Percentiles rank a stretch among this genome's conserved stretches.
Conservation (phyloP, 495 filamentous ascomycete species). For the Collariella sp. region DNA sequence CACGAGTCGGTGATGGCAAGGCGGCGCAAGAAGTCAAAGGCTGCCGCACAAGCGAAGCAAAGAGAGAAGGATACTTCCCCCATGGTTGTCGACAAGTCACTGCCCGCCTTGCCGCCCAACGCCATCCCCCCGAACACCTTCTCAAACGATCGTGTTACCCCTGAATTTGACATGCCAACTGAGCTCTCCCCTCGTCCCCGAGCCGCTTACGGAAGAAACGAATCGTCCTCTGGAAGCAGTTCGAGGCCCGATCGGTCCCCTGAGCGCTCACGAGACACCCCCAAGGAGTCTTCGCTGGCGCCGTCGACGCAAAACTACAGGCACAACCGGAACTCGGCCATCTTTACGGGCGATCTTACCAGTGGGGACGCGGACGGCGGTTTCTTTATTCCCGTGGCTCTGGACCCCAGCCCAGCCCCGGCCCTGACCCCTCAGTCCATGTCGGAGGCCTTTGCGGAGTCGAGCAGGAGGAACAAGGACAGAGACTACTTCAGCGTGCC, state of each 20-base stretch:
- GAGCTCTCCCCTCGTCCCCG: constrained; percentile 62
- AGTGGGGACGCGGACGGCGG: constrained; percentile 52
- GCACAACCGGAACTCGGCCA: constrained; percentile 63
- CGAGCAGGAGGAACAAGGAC: constrained; percentile 37
- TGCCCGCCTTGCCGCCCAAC: constrained; percentile 81
- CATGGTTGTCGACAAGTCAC: constrained; percentile 81
- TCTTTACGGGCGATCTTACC: constrained; percentile 54
- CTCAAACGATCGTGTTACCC: constrained; percentile 58
- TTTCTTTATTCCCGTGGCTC: constrained; percentile 82
- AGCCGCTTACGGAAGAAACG: constrained; percentile 38
- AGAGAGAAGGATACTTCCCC: constrained; percentile 51
- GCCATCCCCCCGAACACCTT: constrained; percentile 53
- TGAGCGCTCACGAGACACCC: constrained; percentile 34
- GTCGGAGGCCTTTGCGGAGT: constrained; percentile 37
- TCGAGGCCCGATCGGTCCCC: constrained; percentile 43
- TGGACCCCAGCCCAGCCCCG: constrained; percentile 70
- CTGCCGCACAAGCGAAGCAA: constrained; percentile 50
- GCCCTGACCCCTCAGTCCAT: constrained; percentile 52
- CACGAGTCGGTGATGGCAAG: constrained; percentile 98
- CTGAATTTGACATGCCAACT: constrained; percentile 66
- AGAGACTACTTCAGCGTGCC: constrained; percentile 46
- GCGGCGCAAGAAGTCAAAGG: constrained; percentile 78
- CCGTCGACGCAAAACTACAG: constrained; percentile 71
- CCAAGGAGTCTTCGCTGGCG: constrained; percentile 50
- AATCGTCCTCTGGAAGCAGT: constrained; percentile 42